Conservation (phyloP, 768 basidiomycete genomes). For the Kwoniella heveanensis region DNA sequence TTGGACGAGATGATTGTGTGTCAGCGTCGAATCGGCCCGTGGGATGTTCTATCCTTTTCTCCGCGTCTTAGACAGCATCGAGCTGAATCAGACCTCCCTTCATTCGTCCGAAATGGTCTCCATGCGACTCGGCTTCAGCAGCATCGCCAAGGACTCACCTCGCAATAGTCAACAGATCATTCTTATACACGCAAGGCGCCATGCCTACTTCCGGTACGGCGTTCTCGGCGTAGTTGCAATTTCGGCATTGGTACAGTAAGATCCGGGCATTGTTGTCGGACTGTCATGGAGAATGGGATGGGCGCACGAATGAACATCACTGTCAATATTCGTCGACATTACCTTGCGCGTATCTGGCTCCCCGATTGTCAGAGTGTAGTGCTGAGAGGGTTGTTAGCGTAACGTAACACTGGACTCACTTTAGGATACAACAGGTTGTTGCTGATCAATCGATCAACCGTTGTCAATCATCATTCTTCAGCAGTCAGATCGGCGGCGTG, state of each 20-base stretch:
- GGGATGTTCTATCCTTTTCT: no score
- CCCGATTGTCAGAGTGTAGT: no score
- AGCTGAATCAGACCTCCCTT: no score
- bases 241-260: slow-evolving; percentile 88
- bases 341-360: no score
- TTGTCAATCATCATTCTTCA: no score
- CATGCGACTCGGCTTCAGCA: no score
- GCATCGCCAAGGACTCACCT: slow-evolving; percentile 62
- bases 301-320: neutral
- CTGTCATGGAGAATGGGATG: slow-evolving; percentile 56
- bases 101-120: no score
- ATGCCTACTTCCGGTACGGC: slow-evolving; percentile 63
- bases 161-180: slow-evolving; percentile 88
- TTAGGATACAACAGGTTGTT: slow-evolving; percentile 88
- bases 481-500: no score
- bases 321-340: neutral
- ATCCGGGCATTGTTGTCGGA: slow-evolving; percentile 81
- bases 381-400: no score
- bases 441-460: slow-evolving; percentile 54
- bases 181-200: slow-evolving; percentile 80
- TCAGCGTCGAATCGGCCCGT: no score
- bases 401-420: slow-evolving; percentile 31
- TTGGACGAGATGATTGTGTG: no score
- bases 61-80: no score
- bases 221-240: slow-evolving; percentile 82